Conservation (phyloP, 2,329 filamentous ascomycete genomes). For the Paraconiothyrium brasiliense region DNA sequence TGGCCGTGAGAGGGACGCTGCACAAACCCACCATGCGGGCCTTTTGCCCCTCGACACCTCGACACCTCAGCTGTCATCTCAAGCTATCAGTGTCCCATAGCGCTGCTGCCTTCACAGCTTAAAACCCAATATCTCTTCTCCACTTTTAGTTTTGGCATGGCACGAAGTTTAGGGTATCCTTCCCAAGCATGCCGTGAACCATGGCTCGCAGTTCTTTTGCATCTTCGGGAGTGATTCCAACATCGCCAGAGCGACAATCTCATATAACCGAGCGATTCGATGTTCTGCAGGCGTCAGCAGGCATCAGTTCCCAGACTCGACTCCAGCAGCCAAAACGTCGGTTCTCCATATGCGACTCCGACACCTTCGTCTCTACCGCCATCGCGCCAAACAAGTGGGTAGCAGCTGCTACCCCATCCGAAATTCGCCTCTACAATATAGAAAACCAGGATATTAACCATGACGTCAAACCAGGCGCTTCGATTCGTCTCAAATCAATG, state of each 20-base stretch:
- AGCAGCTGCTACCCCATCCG: slow-evolving; percentile 23
- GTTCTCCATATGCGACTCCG: slow-evolving; percentile 13
- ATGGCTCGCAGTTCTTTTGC: slow-evolving; percentile 16
- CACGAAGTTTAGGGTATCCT: not conserved
- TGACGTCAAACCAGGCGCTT: slow-evolving; percentile 10
- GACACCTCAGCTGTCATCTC: not conserved
- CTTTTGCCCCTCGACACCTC: not conserved
- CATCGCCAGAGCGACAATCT: slow-evolving; percentile 1
- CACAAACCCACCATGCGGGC: not conserved
- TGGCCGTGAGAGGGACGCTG: not conserved
- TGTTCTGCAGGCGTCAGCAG: slow-evolving; percentile 21
- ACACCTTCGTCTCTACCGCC: slow-evolving; percentile 26
- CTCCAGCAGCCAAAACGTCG: slow-evolving; percentile 17
- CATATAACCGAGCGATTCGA: slow-evolving; percentile 10
- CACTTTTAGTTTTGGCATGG: slow-evolving; percentile 7
- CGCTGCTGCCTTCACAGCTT: slow-evolving; percentile 2
- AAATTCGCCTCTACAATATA: slow-evolving; percentile 28
- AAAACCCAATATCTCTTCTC: slow-evolving; percentile 4
- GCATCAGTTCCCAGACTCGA: slow-evolving; percentile 16
- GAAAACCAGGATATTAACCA: slow-evolving; percentile 15
- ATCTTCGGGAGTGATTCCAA: slow-evolving; percentile 9
- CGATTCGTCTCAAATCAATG: not conserved
- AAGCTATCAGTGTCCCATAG: not conserved
- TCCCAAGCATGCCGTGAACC: slow-evolving; percentile 4
- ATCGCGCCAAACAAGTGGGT: slow-evolving; percentile 28